A percentile compares a stretch with the other conserved stretches of the same genome.
phyloP scores from a whole-genome alignment of 768 basidiomycete species.

The Collybia mongolica region DNA sequence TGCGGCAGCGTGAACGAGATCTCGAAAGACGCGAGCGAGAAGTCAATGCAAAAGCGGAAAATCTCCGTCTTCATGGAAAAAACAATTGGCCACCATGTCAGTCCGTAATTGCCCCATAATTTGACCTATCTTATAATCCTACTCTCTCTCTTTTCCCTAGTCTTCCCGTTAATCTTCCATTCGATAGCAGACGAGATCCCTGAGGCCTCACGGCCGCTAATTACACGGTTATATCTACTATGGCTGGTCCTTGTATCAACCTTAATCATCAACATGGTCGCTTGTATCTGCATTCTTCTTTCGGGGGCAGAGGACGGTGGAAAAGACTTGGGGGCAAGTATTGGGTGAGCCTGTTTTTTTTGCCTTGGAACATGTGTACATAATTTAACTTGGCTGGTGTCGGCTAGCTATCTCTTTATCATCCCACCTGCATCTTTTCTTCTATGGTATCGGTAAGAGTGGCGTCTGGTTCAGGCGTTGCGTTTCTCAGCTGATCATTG shows the following conservation, averaged over 20 bases:
- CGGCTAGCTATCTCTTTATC: slow-evolving; percentile 69
- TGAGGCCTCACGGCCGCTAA: slow-evolving; percentile 70
- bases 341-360: slow-evolving; percentile 56
- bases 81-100: slow-evolving; percentile 94
- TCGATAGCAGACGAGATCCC: slow-evolving; percentile 91
- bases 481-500: slow-evolving; percentile 10
- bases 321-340: slow-evolving; percentile 77
- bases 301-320: slow-evolving; percentile 75
- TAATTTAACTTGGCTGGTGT: slow-evolving; percentile 13
- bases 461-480: slow-evolving; percentile 7
- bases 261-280: slow-evolving; percentile 85
- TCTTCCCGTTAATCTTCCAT: slow-evolving; percentile 84
- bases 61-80: slow-evolving; percentile 70
- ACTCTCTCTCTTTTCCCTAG: slow-evolving; percentile 10
- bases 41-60: slow-evolving; percentile 63
- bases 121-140: not conserved
- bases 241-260: slow-evolving; percentile 90
- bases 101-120: slow-evolving; percentile 22
- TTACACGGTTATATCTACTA: slow-evolving; percentile 86
- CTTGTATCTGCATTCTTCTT: slow-evolving; percentile 83
- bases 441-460: slow-evolving; percentile 87
- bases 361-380: slow-evolving; percentile 14
- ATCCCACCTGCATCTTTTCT: slow-evolving; percentile 83
- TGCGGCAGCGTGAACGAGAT: slow-evolving; percentile 79
- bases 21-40: slow-evolving; percentile 79